Conservation (phyloP, 2,329 filamentous ascomycete species). For the Monosporascus sp. region DNA sequence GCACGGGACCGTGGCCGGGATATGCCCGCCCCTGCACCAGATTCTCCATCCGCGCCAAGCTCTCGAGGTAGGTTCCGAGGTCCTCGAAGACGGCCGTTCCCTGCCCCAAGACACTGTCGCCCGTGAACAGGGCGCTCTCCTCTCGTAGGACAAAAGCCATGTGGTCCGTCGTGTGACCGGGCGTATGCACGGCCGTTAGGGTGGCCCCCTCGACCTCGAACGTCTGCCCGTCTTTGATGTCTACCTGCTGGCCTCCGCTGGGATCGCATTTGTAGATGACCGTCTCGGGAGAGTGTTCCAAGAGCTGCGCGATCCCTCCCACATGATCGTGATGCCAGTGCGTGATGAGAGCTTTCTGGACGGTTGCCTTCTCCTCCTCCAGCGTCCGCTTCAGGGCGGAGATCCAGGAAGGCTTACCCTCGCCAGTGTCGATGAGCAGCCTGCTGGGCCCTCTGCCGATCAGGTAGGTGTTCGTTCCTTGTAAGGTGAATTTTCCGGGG, state of each 20-base stretch:
- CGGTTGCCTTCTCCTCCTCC: conserved; percentile 57
- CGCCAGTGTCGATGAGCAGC: conserved; percentile 84
- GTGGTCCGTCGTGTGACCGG: conserved; percentile 76
- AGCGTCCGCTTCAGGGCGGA: conserved; percentile 60
- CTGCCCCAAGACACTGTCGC: conserved; percentile 82
- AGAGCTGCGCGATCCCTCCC: conserved; percentile 67
- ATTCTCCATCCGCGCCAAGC: conserved; percentile 62
- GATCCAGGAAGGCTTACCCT: conserved; percentile 73
- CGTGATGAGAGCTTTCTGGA: conserved; percentile 71
- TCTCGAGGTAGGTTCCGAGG: conserved; percentile 61
- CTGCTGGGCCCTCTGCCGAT: conserved; percentile 68
- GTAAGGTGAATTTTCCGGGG: conserved; percentile 71
- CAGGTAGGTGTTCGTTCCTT: conserved; percentile 93
- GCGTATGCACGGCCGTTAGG: conserved; percentile 35
- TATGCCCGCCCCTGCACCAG: conserved; percentile 68
- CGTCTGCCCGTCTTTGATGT: conserved; percentile 50
- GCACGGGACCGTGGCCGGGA: conserved; percentile 78
- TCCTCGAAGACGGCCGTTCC: conserved; percentile 84
- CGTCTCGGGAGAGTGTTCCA: conserved; percentile 55
- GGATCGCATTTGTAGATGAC: conserved; percentile 64
- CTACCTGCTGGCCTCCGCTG: conserved; percentile 35
- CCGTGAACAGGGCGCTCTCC: conserved; percentile 80
- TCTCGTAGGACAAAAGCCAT: conserved; percentile 72
- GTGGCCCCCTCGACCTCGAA: conserved; percentile 43
- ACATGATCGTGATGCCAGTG: conserved; percentile 93